Conservation (phyloP, 1,139 yeast genomes). For the Taphrina flavorubra region DNA sequence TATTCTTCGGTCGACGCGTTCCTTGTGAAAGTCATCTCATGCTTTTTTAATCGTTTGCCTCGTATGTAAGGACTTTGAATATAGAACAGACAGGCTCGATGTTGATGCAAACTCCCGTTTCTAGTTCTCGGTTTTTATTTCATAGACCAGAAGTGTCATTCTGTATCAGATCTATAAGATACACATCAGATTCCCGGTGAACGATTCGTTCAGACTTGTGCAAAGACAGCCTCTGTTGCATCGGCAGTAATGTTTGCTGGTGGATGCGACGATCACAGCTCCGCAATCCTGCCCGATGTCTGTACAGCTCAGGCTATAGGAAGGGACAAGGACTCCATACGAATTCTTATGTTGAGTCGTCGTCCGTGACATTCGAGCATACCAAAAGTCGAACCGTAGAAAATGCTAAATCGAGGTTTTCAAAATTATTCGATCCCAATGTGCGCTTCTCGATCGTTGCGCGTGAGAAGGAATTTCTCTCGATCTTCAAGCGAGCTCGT, state of each 20-base stretch:
- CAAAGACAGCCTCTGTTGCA: not conserved
- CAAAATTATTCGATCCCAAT: not conserved
- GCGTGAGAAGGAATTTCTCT: not conserved
- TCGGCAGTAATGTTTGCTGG: not conserved
- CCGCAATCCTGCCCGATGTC: too few species aligned
- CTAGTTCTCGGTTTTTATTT: too few species aligned
- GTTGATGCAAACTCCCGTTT: too few species aligned
- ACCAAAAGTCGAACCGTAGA: not conserved
- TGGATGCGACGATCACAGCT: not conserved
- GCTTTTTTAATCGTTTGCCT: not conserved
- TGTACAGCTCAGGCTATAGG: not conserved
- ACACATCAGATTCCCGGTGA: not conserved
- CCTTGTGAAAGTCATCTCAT: too few species aligned
- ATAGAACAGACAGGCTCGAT: too few species aligned
- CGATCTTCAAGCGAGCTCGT: not conserved
- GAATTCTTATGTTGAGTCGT: not conserved
- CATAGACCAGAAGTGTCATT: too few species aligned
- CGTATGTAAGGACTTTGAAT: not conserved
- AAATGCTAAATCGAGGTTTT: not conserved
- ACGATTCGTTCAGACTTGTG: not conserved
- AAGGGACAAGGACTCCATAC: not conserved
- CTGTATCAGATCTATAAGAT: not conserved
- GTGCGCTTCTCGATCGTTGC: not conserved
- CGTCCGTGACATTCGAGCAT: not conserved
- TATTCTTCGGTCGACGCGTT: too few species aligned